These are phyloP conservation scores for Colletotrichum orbiculare DNA, from an alignment of 2,329 filamentous ascomycete species.

Conservation along the genomic window DNA sequence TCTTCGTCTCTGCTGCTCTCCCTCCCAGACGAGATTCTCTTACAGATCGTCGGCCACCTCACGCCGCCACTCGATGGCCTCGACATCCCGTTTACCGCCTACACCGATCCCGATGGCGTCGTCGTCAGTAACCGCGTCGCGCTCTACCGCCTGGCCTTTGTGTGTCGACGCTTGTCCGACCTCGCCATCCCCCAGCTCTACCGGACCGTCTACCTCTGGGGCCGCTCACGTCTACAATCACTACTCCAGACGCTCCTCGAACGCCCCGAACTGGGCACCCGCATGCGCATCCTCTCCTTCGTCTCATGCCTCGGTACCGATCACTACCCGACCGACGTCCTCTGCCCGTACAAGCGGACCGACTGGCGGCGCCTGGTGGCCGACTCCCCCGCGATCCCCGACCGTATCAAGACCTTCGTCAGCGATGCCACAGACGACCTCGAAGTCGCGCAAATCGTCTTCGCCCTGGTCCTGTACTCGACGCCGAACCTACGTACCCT, in stretches of 20 bases:
- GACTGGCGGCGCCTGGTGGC: conserved; percentile 30
- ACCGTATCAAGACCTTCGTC: conserved; percentile 28
- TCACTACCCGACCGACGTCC: conserved; percentile 32
- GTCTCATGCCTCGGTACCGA: conserved; percentile 32
- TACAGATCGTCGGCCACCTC: conserved; percentile 33
- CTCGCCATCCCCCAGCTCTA: conserved; percentile 31
- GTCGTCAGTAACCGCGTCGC: conserved; percentile 33
- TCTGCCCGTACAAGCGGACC: conserved; percentile 34
- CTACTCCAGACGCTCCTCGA: conserved; percentile 33
- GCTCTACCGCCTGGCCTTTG: conserved; percentile 30
- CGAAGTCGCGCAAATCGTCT: conserved; percentile 33
- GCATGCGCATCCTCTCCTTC: conserved; percentile 35
- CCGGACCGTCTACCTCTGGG: conserved; percentile 34
- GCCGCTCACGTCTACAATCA: conserved; percentile 32
- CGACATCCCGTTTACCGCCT: conserved; percentile 32
- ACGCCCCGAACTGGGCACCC: conserved; percentile 29
- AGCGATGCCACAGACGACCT: conserved; percentile 28
- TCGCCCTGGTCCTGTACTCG: conserved; percentile 33
- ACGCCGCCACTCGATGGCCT: conserved; percentile 33
- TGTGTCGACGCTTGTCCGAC: conserved; percentile 29
- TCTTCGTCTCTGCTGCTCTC: conserved; percentile 19
- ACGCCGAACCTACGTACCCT: conserved; percentile 29
- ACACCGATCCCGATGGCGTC: conserved; percentile 34
- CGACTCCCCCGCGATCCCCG: conserved; percentile 22
- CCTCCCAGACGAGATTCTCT: conserved; percentile 33